These are phyloP conservation scores for Aspergillus melleus DNA, from an alignment of 2,329 filamentous ascomycete species.

Conservation along the genomic window DNA sequence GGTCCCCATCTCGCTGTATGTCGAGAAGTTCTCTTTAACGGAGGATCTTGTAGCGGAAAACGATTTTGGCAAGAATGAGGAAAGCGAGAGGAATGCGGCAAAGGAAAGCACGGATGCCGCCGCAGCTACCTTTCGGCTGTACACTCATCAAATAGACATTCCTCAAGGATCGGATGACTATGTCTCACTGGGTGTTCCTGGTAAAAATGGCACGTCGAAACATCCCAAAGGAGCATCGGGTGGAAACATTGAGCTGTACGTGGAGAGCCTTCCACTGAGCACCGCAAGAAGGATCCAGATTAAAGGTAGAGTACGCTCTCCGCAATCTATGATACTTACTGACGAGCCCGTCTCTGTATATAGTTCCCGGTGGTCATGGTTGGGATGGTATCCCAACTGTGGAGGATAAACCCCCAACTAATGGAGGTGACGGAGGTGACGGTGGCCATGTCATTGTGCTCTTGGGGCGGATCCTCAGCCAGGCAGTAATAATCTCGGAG, in stretches of 20 bases:
- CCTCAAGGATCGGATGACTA: neutral
- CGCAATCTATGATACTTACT: neutral
- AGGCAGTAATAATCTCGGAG: neutral
- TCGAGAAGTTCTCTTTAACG: neutral
- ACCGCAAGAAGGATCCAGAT: neutral
- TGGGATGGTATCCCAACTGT: neutral
- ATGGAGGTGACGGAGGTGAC: neutral
- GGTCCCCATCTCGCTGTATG: neutral
- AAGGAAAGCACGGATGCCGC: neutral
- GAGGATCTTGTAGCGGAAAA: neutral
- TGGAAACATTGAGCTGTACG: neutral
- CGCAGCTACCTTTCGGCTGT: neutral
- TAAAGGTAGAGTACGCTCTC: neutral
- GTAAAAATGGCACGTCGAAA: neutral
- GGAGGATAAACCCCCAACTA: neutral
- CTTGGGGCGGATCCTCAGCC: neutral
- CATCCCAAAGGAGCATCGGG: neutral
- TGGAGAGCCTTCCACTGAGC: neutral
- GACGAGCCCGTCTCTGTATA: neutral
- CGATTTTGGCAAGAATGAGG: neutral
- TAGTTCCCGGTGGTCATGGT: neutral
- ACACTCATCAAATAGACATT: neutral
- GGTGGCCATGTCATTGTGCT: neutral
- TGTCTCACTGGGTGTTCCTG: neutral
- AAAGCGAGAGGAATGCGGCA: neutral